These are phyloP conservation scores for Hypomontagnella submonticulosa DNA, from an alignment of 495 filamentous ascomycete genomes.

Conservation along the genomic window DNA sequence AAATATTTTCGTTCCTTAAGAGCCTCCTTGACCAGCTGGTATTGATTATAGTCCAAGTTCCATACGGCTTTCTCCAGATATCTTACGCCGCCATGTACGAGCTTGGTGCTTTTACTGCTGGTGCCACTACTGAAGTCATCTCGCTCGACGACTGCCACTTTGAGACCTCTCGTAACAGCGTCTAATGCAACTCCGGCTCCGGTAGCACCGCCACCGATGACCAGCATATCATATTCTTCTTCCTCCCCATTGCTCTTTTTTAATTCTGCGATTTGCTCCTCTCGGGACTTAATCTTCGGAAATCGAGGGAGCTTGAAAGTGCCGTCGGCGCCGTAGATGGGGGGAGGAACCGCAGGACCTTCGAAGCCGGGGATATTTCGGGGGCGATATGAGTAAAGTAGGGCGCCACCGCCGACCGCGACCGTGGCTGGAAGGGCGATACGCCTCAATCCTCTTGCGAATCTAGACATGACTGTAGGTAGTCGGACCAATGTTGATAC, in stretches of 20 bases:
- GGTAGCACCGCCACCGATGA: constrained; percentile 94
- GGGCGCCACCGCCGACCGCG: constrained; percentile 60
- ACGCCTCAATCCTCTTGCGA: constrained; percentile 49
- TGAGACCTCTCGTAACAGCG: constrained; percentile 90
- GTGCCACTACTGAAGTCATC: constrained; percentile 96
- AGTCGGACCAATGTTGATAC: constrained; percentile 6
- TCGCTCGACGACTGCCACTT: constrained; percentile 92
- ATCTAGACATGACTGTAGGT: constrained; percentile 43
- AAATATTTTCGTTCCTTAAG: constrained; percentile 96
- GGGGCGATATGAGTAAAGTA: constrained; percentile 85
- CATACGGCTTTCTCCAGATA: constrained; percentile 98
- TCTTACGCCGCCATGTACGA: constrained; percentile 95
- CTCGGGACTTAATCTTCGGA: constrained; percentile 76
- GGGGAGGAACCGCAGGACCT: constrained; percentile 80
- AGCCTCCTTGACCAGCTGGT: constrained; percentile 92
- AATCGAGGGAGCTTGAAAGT: constrained; percentile 84
- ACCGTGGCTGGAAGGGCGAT: constrained; percentile 53
- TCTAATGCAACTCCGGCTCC: constrained; percentile 93
- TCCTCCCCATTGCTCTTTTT: constrained; percentile 57
- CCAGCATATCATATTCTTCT: constrained; percentile 81
- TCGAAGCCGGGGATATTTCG: constrained; percentile 87
- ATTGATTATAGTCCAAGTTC: constrained; percentile 97
- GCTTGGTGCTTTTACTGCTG: constrained; percentile 95
- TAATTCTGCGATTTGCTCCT: constrained; percentile 71
- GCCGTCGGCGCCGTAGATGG: constrained; percentile 80